Conservation (phyloP, 2,329 filamentous ascomycete genomes). For the Monilinia polystroma region DNA sequence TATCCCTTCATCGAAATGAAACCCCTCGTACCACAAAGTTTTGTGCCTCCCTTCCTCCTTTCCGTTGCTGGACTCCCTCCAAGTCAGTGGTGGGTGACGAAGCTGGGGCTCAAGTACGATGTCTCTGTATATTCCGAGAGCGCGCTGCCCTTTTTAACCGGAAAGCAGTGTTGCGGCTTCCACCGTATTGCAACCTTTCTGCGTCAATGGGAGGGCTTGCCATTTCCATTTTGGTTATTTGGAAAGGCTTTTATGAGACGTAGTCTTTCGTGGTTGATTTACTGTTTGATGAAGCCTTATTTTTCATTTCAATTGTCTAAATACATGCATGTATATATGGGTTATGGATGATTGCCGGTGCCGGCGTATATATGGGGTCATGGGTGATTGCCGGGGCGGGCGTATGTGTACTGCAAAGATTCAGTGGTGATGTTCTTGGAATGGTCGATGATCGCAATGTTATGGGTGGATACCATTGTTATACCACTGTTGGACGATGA, state of each 20-base stretch:
- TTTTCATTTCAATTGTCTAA: slow-evolving; percentile 11
- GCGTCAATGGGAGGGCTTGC: background rate
- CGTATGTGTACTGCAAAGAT: slow-evolving; percentile 15
- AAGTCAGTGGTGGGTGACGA: background rate
- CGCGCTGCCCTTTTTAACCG: too few relatives aligned
- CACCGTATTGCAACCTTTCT: background rate
- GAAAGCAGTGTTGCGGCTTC: background rate
- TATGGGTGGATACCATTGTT: slow-evolving; percentile 12
- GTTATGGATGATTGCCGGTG: slow-evolving; percentile 14
- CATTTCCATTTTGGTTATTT: slow-evolving; percentile 12
- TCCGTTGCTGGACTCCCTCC: background rate
- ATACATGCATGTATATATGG: slow-evolving; percentile 18
- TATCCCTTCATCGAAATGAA: background rate
- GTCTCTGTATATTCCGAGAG: slow-evolving; percentile 12
- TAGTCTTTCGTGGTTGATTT: background rate
- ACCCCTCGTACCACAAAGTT: background rate
- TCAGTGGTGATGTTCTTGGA: slow-evolving; percentile 2
- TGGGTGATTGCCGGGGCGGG: slow-evolving; percentile 3
- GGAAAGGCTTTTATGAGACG: slow-evolving; percentile 12
- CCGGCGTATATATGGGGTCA: slow-evolving; percentile 14
- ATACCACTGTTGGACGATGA: slow-evolving; percentile 13
- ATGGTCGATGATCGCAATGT: background rate
- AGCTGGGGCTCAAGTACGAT: background rate
- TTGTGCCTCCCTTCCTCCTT: background rate
- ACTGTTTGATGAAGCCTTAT: background rate